Evolutionary conservation across 441 rosid genomes (phyloP).

Genomic region (Viola pubescens): DNA sequence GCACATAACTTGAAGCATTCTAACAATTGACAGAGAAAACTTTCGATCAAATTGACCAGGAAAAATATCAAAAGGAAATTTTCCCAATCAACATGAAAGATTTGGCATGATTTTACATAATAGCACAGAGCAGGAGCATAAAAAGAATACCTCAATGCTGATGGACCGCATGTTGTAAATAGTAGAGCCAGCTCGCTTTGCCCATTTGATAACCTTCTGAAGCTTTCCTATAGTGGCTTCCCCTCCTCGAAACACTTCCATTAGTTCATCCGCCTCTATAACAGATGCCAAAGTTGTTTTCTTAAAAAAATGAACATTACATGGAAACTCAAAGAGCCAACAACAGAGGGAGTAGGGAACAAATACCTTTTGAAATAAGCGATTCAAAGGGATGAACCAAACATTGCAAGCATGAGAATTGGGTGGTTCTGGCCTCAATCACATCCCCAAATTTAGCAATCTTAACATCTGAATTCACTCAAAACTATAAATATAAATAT

Average conservation of each 20-base stretch:
- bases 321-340: not conserved
- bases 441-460: slow-evolving; percentile 32
- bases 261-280: slow-evolving; percentile 32
- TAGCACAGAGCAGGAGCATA: not conserved
- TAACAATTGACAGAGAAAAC: not conserved
- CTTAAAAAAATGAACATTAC: not conserved
- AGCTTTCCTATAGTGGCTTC: slow-evolving; percentile 33
- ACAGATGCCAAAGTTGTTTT: not conserved
- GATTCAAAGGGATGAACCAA: slow-evolving; percentile 29
- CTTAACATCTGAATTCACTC: slow-evolving; percentile 35
- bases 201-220: slow-evolving; percentile 42
- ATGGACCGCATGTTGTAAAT: slow-evolving; percentile 9
- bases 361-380: slow-evolving; percentile 33
- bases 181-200: slow-evolving; percentile 24
- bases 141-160: slow-evolving; percentile 18
- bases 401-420: slow-evolving; percentile 32
- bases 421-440: slow-evolving; percentile 36
- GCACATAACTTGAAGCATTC: too few species aligned
- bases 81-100: not conserved
- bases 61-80: not conserved
- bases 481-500: not conserved
- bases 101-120: too few species aligned
- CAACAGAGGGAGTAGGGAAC: not conserved
- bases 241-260: slow-evolving; percentile 26
- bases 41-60: not conserved